phyloP scores from a whole-genome alignment of 192 early-diverging fungal genomes.

The Jimgerdemannia lactiflua region DNA sequence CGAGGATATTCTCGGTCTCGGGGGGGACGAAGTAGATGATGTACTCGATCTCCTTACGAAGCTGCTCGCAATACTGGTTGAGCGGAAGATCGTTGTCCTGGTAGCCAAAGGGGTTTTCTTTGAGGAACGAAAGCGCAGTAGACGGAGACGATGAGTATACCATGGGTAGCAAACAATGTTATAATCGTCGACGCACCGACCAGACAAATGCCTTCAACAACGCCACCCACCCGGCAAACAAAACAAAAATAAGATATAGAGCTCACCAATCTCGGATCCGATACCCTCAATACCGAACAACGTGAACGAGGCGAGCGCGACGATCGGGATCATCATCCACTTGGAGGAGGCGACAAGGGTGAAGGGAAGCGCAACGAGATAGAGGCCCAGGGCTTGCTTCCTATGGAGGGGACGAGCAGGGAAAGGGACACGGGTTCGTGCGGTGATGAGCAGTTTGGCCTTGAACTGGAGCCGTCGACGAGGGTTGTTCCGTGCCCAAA shows the following conservation, averaged over 20 bases:
- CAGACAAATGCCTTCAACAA: too few relatives aligned
- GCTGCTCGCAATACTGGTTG: slow-evolving; percentile 52
- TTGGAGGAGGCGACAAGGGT: slow-evolving; percentile 53
- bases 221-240: too few relatives aligned
- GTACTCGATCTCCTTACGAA: slow-evolving; percentile 58
- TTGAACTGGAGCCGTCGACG: too few relatives aligned
- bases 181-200: too few relatives aligned
- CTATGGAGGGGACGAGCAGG: neutral
- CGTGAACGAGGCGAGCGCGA: slow-evolving; percentile 44
- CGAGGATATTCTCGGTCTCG: slow-evolving; percentile 14
- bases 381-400: slow-evolving; percentile 73
- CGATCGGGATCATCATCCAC: slow-evolving; percentile 52
- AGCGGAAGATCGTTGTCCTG: slow-evolving; percentile 51
- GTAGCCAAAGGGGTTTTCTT: slow-evolving; percentile 34
- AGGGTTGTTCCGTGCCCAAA: too few relatives aligned
- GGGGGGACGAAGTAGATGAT: slow-evolving; percentile 39
- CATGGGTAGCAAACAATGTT: too few relatives aligned
- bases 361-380: slow-evolving; percentile 67
- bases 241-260: slow-evolving; percentile 40
- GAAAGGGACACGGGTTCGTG: too few relatives aligned
- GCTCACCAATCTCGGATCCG: slow-evolving; percentile 45
- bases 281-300: slow-evolving; percentile 81
- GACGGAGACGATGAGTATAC: too few relatives aligned
- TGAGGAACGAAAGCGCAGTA: neutral
- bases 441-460: too few relatives aligned